Percentiles rank a stretch among this genome's conserved stretches.
phyloP scores from a whole-genome alignment of 495 filamentous ascomycete species.

The Penicillium fimorum region DNA sequence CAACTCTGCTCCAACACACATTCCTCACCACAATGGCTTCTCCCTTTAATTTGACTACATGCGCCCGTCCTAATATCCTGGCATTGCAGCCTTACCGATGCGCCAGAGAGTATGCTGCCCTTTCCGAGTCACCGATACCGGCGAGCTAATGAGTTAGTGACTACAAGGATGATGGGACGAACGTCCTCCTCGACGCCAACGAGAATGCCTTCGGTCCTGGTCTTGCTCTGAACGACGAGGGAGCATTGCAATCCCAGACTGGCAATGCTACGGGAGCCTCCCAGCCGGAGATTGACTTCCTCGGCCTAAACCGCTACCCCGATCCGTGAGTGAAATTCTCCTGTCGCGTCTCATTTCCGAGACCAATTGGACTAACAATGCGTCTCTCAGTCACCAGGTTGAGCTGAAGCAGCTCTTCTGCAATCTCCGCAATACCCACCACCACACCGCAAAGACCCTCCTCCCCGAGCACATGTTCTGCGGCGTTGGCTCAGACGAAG shows the following conservation, averaged over 20 bases:
- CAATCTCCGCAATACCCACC: constrained; percentile 80
- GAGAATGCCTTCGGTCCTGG: constrained; percentile 94
- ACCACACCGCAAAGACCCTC: constrained; percentile 71
- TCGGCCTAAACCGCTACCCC: constrained; percentile 88
- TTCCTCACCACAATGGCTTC: constrained; percentile 39
- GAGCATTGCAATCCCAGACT: constrained; percentile 42
- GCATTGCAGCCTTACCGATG: constrained; percentile 80
- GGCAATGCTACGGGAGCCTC: constrained; percentile 36
- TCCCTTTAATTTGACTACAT: constrained; percentile 73
- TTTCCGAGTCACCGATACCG: constrained; percentile 15
- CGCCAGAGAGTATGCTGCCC: constrained; percentile 69
- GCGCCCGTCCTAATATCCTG: constrained; percentile 81
- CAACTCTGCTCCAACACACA: constrained; percentile 13
- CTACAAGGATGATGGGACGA: constrained; percentile 98
- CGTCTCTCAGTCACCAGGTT: constrained; percentile 65
- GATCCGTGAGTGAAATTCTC: constrained; percentile 64
- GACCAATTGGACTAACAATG: not conserved
- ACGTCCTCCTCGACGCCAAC: constrained; percentile 95
- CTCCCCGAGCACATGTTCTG: constrained; percentile 84
- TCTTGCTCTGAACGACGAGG: constrained; percentile 48
- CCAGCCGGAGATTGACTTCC: constrained; percentile 60
- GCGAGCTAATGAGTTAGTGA: constrained; percentile 61
- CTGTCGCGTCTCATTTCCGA: not conserved
- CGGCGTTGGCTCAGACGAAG: constrained; percentile 94
- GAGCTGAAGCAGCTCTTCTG: constrained; percentile 86